Base-by-base conservation (phyloP, 2,329 filamentous ascomycete genomes). In the Fusarium papillatum region DNA sequence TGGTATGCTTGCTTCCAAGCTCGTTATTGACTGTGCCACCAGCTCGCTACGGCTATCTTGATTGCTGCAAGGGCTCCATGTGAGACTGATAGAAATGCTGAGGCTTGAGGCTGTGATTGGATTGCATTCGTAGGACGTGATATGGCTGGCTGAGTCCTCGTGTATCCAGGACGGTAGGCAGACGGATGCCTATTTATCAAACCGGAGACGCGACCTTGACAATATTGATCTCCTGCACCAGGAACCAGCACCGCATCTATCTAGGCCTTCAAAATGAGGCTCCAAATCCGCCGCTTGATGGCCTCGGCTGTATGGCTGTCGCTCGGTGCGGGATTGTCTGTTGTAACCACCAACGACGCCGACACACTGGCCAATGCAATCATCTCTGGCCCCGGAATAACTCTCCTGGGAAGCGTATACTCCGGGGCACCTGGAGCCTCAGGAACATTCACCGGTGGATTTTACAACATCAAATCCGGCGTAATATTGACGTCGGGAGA, bases 401-500 rank as follows among this genome's bases (percentile, higher is more conserved):
- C 50, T 13, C 2, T 69, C 24, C 2, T 53, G 3, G 11, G 31
- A 4, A 41, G 46, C 1, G 14, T 4, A 13, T 69, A 64, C 50
- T 29, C 57, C 5, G 73, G 71, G 1, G 60, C 59, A 41, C 5
- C 48, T 13, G 1, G 2, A 0, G 53, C 34, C n/a, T 39, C 66
- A 1, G 73, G 73, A 5, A 57, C 24, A 4, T 75, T 74, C 53
- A 17, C 8, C 14, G 50, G 55, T 7, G 73, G 73, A 5, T 69
- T 69, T 4, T 75, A 69, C 34, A 69, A 69, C 19, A 71, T 75
- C 14, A 69, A 69, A 10, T 41, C 10, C 10, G 71, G 68, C 22
- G 43, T 8, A 2, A 69, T 75, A 17, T 36, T 75, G 14, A 72
- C 73, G 0, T 31, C 71, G 14, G 73, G 73, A 43, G 8, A 11